Conservation (phyloP, 345 rosid genomes). For the Acer yangbiense region DNA sequence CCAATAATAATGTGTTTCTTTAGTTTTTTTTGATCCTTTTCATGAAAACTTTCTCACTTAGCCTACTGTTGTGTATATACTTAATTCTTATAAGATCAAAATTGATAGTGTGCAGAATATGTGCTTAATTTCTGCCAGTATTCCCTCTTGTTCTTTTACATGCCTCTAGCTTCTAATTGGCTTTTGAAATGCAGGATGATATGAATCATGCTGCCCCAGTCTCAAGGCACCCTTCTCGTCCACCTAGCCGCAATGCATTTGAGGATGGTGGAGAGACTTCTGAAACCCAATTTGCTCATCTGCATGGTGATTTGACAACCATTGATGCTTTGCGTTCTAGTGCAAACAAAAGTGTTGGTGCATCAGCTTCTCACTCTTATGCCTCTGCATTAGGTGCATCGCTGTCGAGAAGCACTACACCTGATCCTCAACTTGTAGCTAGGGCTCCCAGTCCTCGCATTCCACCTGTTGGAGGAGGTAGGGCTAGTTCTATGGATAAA, state of each 20-base stretch:
- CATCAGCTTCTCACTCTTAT: constrained; percentile 52
- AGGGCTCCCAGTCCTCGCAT: constrained; percentile 62
- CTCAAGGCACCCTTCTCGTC: constrained; percentile 59
- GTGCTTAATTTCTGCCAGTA: background rate
- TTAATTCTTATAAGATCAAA: constrained; percentile 10
- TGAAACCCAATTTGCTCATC: constrained; percentile 47
- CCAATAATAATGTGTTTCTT: background rate
- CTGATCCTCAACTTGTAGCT: constrained; percentile 61
- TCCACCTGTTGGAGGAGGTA: constrained; percentile 60
- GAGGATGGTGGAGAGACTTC: constrained; percentile 46
- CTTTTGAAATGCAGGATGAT: constrained; percentile 51
- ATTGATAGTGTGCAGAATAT: constrained; percentile 7
- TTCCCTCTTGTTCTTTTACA: background rate
- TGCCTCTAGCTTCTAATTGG: constrained; percentile 18
- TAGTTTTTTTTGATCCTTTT: background rate
- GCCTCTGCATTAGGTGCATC: constrained; percentile 65
- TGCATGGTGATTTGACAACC: constrained; percentile 39
- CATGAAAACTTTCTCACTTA: background rate
- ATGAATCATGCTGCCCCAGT: constrained; percentile 40
- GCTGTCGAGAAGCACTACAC: constrained; percentile 63
- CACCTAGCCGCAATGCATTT: constrained; percentile 58
- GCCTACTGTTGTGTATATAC: background rate
- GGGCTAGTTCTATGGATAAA: constrained; percentile 48
- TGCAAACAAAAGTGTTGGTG: constrained; percentile 40
- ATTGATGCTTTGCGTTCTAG: constrained; percentile 37